These are phyloP conservation scores for Leccinum subspadiceum DNA, from an alignment of 1,284 basidiomycete genomes.

Conservation along the genomic window DNA sequence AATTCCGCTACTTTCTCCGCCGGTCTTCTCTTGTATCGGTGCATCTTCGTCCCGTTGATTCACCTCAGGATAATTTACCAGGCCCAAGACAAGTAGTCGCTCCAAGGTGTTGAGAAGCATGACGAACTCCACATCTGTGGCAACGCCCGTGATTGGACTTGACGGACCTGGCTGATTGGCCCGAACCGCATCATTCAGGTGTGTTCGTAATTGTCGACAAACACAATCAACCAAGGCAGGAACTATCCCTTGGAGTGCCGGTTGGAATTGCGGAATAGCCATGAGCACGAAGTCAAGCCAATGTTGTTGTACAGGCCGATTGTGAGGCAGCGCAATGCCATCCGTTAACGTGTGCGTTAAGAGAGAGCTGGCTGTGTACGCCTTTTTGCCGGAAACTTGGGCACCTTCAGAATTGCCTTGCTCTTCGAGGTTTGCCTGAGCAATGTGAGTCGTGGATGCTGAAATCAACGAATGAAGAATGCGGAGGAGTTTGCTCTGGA, in stretches of 20 bases:
- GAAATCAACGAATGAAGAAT: slow-evolving; percentile 85
- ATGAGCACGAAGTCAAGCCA: slow-evolving; percentile 97
- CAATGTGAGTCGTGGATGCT: slow-evolving; percentile 41
- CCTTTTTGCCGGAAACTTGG: slow-evolving; percentile 21
- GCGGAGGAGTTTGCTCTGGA: slow-evolving; percentile 92
- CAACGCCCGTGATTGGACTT: slow-evolving; percentile 43
- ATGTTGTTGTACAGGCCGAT: slow-evolving; percentile 83
- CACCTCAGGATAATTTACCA: slow-evolving; percentile 50
- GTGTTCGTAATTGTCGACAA: slow-evolving; percentile 67
- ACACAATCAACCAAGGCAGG: slow-evolving; percentile 80
- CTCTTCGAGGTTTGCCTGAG: slow-evolving; percentile 29
- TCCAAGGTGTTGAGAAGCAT: slow-evolving; percentile 85
- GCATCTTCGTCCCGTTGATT: slow-evolving; percentile 58
- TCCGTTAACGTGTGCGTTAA: slow-evolving; percentile 79
- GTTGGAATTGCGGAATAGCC: slow-evolving; percentile 83
- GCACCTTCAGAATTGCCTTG: slow-evolving; percentile 29
- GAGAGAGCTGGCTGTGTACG: slow-evolving; percentile 61
- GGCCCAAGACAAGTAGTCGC: slow-evolving; percentile 67
- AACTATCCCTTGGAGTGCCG: slow-evolving; percentile 65
- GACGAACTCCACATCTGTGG: slow-evolving; percentile 81
- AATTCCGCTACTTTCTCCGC: slow-evolving; percentile 60
- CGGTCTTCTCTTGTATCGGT: slow-evolving; percentile 48
- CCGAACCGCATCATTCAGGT: slow-evolving; percentile 55
- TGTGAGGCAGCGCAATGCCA: slow-evolving; percentile 69
- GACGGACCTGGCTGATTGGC: slow-evolving; percentile 39